Evolutionary conservation across 306 rosid species (phyloP).

Genomic region (Medicago lupulina): DNA sequence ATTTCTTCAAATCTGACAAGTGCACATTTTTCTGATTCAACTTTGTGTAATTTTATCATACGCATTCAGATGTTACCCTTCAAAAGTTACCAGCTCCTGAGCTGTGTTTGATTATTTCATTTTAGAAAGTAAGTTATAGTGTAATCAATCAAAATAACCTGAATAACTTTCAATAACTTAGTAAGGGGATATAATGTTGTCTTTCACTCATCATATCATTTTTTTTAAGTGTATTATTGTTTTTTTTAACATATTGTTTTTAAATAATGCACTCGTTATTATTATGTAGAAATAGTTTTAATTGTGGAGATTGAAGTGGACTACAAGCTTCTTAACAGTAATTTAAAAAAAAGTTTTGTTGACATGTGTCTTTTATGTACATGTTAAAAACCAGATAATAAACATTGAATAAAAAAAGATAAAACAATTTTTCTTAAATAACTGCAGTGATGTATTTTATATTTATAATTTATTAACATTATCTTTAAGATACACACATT

Average conservation of each 20-base stretch:
- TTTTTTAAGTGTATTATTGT: too few relatives aligned
- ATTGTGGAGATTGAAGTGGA: too few relatives aligned
- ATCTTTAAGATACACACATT: neutral
- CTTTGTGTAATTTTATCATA: neutral
- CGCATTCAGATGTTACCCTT: neutral
- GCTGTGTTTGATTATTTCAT: slow-evolving; percentile 15
- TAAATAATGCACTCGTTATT: neutral
- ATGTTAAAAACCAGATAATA: too few relatives aligned
- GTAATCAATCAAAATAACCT: slow-evolving; percentile 13
- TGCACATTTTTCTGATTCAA: slow-evolving; percentile 7
- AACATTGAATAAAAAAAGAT: too few relatives aligned
- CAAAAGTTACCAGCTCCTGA: slow-evolving; percentile 1
- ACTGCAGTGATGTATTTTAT: neutral
- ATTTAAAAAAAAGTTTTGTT: too few relatives aligned
- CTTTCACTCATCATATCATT: neutral
- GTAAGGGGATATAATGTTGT: neutral
- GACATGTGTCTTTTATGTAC: too few relatives aligned
- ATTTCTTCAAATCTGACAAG: slow-evolving; percentile 7
- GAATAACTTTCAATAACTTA: neutral
- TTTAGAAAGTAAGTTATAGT: neutral
- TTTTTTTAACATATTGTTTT: neutral
- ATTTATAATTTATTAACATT: neutral
- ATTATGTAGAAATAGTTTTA: neutral
- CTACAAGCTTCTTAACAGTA: neutral
- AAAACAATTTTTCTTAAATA: too few relatives aligned